These are phyloP conservation scores for Porcisia hertigi DNA, from an alignment of 208 protist species.

Conservation along the genomic window DNA sequence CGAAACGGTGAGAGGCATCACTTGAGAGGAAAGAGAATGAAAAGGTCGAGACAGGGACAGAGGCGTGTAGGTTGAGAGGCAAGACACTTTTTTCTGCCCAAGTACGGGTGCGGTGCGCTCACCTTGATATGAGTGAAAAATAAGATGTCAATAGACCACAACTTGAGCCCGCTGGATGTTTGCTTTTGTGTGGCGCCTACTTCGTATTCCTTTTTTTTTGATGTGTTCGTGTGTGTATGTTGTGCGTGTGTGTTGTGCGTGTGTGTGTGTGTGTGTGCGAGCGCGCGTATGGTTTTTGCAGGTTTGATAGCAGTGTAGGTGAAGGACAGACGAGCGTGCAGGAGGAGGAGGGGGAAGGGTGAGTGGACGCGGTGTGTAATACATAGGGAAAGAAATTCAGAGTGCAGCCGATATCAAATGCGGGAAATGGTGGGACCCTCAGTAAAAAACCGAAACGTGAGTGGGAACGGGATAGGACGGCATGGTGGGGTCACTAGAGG, in stretches of 20 bases:
- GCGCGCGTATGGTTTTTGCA: too few relatives aligned
- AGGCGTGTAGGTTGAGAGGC: not conserved
- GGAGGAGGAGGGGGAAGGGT: too few relatives aligned
- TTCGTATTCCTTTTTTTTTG: not conserved
- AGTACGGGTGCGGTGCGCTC: not conserved
- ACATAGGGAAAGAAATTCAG: too few relatives aligned
- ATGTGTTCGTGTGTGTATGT: not conserved
- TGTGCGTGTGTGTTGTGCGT: not conserved
- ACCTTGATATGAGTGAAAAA: not conserved
- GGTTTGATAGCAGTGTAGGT: too few relatives aligned
- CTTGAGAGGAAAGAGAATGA: not conserved
- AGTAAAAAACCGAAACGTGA: too few relatives aligned
- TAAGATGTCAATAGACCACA: too few relatives aligned
- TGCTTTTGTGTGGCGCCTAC: not conserved
- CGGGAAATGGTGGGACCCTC: too few relatives aligned
- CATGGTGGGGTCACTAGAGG: too few relatives aligned
- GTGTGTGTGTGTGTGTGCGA: not conserved
- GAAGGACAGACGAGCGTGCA: too few relatives aligned
- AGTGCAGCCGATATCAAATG: too few relatives aligned
- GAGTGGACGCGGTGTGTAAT: too few relatives aligned
- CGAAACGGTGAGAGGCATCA: constrained; percentile 1
- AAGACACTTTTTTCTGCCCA: not conserved
- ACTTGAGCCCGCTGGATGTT: not conserved
- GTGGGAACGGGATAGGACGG: too few relatives aligned
- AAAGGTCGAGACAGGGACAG: not conserved